phyloP scores from a whole-genome alignment of 306 rosid species.

The Glycyrrhiza uralensis region DNA sequence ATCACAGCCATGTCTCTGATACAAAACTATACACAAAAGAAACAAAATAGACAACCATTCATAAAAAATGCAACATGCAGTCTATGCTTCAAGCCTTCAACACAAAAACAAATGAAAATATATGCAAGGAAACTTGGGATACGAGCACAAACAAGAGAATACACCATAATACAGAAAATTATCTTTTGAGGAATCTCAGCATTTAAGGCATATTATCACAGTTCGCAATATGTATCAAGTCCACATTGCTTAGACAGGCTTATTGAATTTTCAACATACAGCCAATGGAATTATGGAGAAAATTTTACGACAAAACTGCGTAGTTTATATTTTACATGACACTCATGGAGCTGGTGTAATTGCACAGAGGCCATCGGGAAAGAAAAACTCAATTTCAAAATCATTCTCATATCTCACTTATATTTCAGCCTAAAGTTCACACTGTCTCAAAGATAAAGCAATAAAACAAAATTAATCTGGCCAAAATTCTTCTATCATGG shows the following conservation, averaged over 20 bases:
- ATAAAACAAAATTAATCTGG: neutral
- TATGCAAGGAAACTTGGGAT: neutral
- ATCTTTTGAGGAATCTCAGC: neutral
- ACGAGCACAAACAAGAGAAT: slow-evolving; percentile 4
- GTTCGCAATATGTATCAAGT: neutral
- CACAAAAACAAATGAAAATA: slow-evolving; percentile 18
- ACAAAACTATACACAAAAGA: neutral
- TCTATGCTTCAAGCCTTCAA: neutral
- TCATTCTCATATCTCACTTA: neutral
- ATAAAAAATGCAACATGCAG: slow-evolving; percentile 6
- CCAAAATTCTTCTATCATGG: neutral
- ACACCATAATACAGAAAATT: neutral
- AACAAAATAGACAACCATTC: neutral
- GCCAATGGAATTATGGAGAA: neutral
- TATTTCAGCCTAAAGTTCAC: neutral
- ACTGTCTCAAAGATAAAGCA: neutral
- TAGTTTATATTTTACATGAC: neutral
- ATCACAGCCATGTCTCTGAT: neutral
- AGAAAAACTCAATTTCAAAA: slow-evolving; percentile 8
- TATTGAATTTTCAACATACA: slow-evolving; percentile 2
- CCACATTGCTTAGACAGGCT: neutral
- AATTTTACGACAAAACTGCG: neutral
- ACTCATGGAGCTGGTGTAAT: neutral
- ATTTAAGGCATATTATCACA: neutral
- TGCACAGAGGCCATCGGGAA: neutral